Evolutionary conservation across 257 asterid genomes (phyloP).

Genomic region (Oldenlandia corymbosa): DNA sequence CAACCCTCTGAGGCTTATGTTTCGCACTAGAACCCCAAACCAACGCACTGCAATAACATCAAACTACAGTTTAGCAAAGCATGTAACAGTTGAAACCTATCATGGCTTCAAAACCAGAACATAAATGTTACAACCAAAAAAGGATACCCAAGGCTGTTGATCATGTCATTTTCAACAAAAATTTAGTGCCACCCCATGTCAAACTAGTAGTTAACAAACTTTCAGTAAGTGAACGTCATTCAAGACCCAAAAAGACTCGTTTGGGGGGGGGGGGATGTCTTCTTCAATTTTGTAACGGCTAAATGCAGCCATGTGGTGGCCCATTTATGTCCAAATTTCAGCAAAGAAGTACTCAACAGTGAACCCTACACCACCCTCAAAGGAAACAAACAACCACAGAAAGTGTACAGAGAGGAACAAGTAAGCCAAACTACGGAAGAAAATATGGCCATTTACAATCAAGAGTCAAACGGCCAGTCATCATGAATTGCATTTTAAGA

Average conservation of each 20-base stretch:
- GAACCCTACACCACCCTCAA: neutral
- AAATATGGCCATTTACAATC: neutral
- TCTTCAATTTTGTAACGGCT: too few species aligned
- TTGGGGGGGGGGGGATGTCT: too few species aligned
- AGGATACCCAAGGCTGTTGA: neutral
- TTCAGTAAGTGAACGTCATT: neutral
- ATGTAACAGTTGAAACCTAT: neutral
- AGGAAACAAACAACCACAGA: neutral
- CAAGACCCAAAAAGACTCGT: neutral
- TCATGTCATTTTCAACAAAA: neutral
- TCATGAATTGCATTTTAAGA: neutral
- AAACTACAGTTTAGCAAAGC: constrained; percentile 20
- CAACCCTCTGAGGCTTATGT: constrained; percentile 99
- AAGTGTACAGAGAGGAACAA: neutral
- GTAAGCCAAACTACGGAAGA: neutral
- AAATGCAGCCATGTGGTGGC: too few species aligned
- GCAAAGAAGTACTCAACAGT: neutral
- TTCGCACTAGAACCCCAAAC: constrained; percentile 99
- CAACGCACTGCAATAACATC: constrained; percentile 53
- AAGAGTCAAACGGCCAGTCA: too few species aligned
- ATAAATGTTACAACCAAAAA: neutral
- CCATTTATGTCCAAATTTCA: neutral
- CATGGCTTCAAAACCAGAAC: neutral
- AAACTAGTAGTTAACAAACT: neutral
- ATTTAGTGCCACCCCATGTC: neutral